Evolutionary conservation across 1,139 yeast species (phyloP).

Genomic region (Blastobotrys indianensis): DNA sequence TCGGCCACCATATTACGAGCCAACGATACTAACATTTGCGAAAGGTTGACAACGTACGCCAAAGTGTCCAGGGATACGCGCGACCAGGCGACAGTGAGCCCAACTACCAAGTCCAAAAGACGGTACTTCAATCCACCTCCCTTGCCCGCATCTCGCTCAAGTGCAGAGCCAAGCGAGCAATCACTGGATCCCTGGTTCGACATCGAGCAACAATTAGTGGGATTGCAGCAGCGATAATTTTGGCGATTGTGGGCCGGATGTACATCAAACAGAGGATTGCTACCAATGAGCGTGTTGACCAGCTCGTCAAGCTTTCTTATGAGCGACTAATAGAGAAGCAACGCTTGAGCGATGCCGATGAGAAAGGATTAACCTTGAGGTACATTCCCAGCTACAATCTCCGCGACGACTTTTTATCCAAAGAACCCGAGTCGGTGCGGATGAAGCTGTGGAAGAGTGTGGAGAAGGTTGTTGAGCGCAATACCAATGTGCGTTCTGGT

Average conservation of each 20-base stretch:
- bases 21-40: conserved; percentile 1
- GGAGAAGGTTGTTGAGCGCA: conserved; percentile 53
- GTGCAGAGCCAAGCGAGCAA: conserved; percentile 28
- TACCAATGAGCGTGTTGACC: conserved; percentile 16
- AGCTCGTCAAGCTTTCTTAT: conserved; percentile 31
- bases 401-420: conserved; percentile 58
- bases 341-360: conserved; percentile 29
- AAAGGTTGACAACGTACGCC: conserved; percentile 24
- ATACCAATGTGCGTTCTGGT: conserved; percentile 54
- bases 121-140: conserved; percentile 33
- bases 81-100: conserved; percentile 20
- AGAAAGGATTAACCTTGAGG: conserved; percentile 37
- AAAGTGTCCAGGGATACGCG: conserved; percentile 20
- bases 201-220: conserved; percentile 27
- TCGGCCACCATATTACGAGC: too few species aligned
- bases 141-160: conserved; percentile 32
- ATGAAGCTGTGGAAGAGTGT: conserved; percentile 61
- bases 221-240: conserved; percentile 10
- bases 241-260: conserved; percentile 8
- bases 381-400: conserved; percentile 71
- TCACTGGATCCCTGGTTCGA: conserved; percentile 29
- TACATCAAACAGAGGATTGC: background rate
- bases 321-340: conserved; percentile 35
- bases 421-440: conserved; percentile 40
- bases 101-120: conserved; percentile 21